Evolutionary conservation across 208 protist genomes (phyloP), one percentile per base, ranked within the genome.

Genomic region (Leishmania gerbilli): DNA sequence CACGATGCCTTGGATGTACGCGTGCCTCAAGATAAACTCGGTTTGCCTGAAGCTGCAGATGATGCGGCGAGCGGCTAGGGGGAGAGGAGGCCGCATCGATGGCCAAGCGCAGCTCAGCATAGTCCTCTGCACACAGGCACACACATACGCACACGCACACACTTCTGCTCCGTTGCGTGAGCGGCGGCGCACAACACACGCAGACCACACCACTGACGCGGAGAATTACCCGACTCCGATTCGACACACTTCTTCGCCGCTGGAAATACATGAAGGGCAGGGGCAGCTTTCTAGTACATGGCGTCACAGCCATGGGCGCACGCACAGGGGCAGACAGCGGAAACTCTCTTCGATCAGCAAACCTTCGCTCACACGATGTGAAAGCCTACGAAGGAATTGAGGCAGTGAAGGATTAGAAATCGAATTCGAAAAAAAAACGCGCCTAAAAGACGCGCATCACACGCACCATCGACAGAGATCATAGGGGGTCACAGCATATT

Each of bases 311-410:
- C 60, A 53, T 34, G 56, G 13, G 47, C 76, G 69, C 47, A 49
- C 58, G 17, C 76, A 45, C 42, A 67, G 47, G 37, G 15, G 34
- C 74, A 49, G 55, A 49, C 55, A 47, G 13, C 5, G 9, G 49
- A 31, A 42, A 42, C 11, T 79, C 86, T 89, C 68, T 89, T 87
- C 86, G 83, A 81, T 82, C 77, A 87, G 83, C 83, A 89, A 89
- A 89, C 86, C 82, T 83, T 77, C 82, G 62, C n/a, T 79, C 60
- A 79, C 74, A 45, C 51, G 0, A 47, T 71, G 67, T 71, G 67
- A 79, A 83, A 82, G 84, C 80, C 45, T 81, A 87, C 51, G 64
- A 53, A 58, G 76, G 37, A 53, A 37, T 9, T n/a, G 42, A 80
- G 56, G 76, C 80, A 75, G 72, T 62, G 77, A 71, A 82, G 79